phyloP scores from a whole-genome alignment of 805 yeast species.

The Kockiozyma suomiensis region DNA sequence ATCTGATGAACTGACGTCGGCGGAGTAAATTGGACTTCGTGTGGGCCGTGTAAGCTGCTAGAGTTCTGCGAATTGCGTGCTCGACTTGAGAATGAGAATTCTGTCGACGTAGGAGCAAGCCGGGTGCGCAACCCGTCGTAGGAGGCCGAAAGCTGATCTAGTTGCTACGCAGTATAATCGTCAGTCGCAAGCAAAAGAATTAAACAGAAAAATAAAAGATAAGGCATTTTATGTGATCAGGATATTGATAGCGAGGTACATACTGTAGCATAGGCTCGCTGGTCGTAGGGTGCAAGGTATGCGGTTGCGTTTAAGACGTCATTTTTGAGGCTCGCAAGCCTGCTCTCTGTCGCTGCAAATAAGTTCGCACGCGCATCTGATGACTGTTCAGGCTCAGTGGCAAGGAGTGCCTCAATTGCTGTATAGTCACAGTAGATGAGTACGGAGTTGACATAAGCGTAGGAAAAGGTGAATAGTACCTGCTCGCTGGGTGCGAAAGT shows the following conservation, averaged over 20 bases:
- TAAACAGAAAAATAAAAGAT: neutral
- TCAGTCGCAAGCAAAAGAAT: neutral
- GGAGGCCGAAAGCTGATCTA: slow-evolving; percentile 17
- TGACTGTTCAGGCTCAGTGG: neutral
- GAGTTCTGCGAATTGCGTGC: slow-evolving; percentile 1
- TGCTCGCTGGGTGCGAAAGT: slow-evolving; percentile 15
- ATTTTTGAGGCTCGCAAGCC: neutral
- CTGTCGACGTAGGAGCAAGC: slow-evolving; percentile 10
- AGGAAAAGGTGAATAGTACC: neutral
- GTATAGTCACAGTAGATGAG: too few species aligned
- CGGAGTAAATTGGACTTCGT: neutral
- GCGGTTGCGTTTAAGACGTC: slow-evolving; percentile 19
- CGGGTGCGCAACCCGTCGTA: slow-evolving; percentile 3
- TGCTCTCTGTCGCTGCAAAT: neutral
- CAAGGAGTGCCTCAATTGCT: slow-evolving; percentile 16
- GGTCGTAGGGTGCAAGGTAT: slow-evolving; percentile 30
- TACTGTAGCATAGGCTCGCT: slow-evolving; percentile 26
- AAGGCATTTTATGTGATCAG: neutral
- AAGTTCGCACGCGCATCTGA: neutral
- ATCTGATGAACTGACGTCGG: slow-evolving; percentile 16
- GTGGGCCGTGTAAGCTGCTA: neutral
- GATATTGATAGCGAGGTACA: neutral
- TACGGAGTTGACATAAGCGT: too few species aligned
- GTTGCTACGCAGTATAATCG: slow-evolving; percentile 16
- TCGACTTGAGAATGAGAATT: slow-evolving; percentile 23